Base-by-base conservation (phyloP, 1,139 yeast genomes). In the Sugiyamaella japonica region DNA sequence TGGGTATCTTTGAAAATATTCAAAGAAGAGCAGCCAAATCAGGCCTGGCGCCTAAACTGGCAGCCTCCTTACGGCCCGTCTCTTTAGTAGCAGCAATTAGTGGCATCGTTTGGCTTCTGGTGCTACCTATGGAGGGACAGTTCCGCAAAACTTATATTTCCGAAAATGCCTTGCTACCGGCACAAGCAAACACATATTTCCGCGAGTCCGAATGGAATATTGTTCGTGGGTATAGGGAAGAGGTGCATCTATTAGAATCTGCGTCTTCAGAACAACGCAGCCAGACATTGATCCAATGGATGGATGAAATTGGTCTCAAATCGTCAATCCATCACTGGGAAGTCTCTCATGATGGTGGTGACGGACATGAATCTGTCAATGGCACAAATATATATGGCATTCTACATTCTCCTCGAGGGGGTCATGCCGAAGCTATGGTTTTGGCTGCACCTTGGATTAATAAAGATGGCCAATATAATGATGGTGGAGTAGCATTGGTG, bases 141-240 rank as follows among this genome's bases (percentile, higher is more conserved):
- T 89, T 76, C 67, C 76, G 97, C 54, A 74, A 78, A 61, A 89
- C 97, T 6, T 93, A 93, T 68, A 87, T 91, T 17, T 86, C 96
- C 7, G 99, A 95, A 68, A 95, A 93, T 72, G 99, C 99, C 36
- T 76, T 95, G 69, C 85, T 95, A 88, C 98, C 99, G 10, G 91
- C 95, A 0, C 98, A 93, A 69, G 98, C 93, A 2, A 86, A 85
- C 63, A 86, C 96, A 15, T 90, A 89, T 68, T 95, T 89, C 69
- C 77, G 98, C 56, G 98, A 91, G 64, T 84, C 93, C 50, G 99
- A 93, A 66, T 93, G 98, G 97, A 89, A 91, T 66, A 76, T 88
- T 54, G 83, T 90, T 25, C 75, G 98, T 56, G 99, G 97, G 0
- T 90, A 85, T 67, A 77, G 97, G 57, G 79, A 78, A 43, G 89